Conservation (phyloP, 352 stramenopile species). For the Phytopythium sindhum region DNA sequence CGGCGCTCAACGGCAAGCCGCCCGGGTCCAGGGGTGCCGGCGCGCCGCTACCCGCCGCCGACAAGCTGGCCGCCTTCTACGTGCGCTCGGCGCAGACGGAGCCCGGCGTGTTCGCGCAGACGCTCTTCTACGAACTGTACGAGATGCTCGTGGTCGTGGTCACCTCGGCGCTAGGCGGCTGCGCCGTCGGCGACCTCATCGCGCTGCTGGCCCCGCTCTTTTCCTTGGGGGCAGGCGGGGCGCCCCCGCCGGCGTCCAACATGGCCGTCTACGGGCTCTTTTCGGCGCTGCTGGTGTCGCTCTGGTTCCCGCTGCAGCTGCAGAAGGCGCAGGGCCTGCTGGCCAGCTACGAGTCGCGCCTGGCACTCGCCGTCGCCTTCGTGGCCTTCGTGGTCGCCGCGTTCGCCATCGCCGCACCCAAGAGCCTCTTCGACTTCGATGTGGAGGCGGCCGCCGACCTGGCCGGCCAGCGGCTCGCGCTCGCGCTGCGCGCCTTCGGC, state of each 20-base stretch:
- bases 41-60: conserved; percentile 40
- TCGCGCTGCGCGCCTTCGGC: conserved; percentile 53
- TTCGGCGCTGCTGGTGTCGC: conserved; percentile 53
- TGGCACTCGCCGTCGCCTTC: conserved; percentile 51
- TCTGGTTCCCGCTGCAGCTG: conserved; percentile 77
- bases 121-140: conserved; percentile 81
- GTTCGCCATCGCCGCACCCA: conserved; percentile 61
- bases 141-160: conserved; percentile 76
- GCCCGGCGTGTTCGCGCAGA: conserved; percentile 60
- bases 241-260: conserved; percentile 28
- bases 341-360: conserved; percentile 51
- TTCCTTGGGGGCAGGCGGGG: no score
- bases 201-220: conserved; percentile 28
- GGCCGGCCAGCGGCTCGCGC: conserved; percentile 32
- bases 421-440: conserved; percentile 63
- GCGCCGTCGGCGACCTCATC: conserved; percentile 39
- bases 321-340: conserved; percentile 61
- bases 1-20: conserved; percentile 57
- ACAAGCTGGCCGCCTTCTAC: conserved; percentile 75
- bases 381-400: conserved; percentile 53
- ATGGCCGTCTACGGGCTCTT: conserved; percentile 64
- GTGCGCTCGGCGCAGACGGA: conserved; percentile 67
- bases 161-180: conserved; percentile 48
- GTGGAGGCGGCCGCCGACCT: conserved; percentile 43
- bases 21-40: conserved; percentile 12